Evolutionary conservation across 306 rosid genomes (phyloP), one percentile per base, ranked within the genome.

Genomic region (Cucumis melo): DNA sequence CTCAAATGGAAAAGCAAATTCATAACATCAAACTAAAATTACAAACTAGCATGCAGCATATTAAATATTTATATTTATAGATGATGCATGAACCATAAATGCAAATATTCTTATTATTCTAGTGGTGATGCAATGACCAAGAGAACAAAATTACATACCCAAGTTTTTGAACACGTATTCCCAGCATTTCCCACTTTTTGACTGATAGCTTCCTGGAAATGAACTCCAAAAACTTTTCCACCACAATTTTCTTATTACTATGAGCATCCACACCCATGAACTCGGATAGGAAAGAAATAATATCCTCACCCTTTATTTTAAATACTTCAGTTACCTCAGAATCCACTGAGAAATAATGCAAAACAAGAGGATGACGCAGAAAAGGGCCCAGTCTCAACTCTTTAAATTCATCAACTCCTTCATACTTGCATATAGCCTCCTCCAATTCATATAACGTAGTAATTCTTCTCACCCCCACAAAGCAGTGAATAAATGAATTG

Each of bases 401-500:
- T 83, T 90, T 89, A 80, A 93, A 93, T 75, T 54, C n/a, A 81
- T 67, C 84, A 81, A 93, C 80, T 11, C 91, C 87, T 76, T 93
- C 98, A 62, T 86, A 78, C 73, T 88, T 80, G 88, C 97, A 93
- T 41, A 93, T 84, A 21, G 90, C 90, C 80, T 80, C 80, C 86
- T 90, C 92, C 88, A 94, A 86, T 79, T 94, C 97, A 73, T 91
- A 78, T 76, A 94, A 75, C 5, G 98, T 84, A 81, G 87, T 86
- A 53, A 94, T 82, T 77, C 88, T 87, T 75, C 80, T 87, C 71
- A 87, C 97, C 67, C 86, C 97, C 79, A 91, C 92, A 85, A 90
- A 93, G 83, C 98, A 93, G 82, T 91, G 94, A 80, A 94, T 79
- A 87, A 86, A 91, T 62, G 96, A 88, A 93, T 91, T 87, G 82